Evolutionary conservation across 257 asterid genomes (phyloP).

Genomic region (Capsicum pubescens): DNA sequence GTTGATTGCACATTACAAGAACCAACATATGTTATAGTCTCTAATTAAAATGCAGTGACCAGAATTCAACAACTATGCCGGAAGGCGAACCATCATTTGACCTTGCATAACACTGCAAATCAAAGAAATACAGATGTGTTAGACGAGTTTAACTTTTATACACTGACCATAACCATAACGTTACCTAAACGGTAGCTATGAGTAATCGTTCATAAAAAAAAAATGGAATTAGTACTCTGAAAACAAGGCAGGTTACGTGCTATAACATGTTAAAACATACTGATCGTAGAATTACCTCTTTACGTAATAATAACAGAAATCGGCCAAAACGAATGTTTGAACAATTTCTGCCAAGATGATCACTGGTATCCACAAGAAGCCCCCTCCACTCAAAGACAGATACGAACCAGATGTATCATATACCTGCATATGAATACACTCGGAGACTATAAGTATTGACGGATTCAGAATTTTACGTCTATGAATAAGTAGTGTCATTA

Average conservation of each 20-base stretch:
- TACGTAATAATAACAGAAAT: conserved; percentile 88
- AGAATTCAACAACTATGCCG: background rate
- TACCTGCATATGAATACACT: conserved; percentile 46
- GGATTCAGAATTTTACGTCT: background rate
- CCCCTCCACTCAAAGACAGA: conserved; percentile 59
- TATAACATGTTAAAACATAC: background rate
- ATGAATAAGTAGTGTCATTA: background rate
- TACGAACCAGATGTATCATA: conserved; percentile 68
- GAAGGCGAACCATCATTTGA: conserved; percentile 39
- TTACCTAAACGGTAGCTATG: background rate
- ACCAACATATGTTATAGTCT: background rate
- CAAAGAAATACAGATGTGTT: background rate
- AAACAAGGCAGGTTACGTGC: background rate
- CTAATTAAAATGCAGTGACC: background rate
- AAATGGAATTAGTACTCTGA: background rate
- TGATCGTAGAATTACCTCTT: conserved; percentile 56
- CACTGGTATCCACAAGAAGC: conserved; percentile 75
- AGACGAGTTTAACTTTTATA: background rate
- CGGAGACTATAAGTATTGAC: background rate
- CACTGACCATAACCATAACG: background rate
- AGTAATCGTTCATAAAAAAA: background rate
- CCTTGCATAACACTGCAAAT: conserved; percentile 75
- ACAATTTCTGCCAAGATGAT: conserved; percentile 69
- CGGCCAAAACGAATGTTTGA: conserved; percentile 91
- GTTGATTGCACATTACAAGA: conserved; percentile 16